These are phyloP conservation scores for Teratosphaeria viscida DNA, from an alignment of 2,329 filamentous ascomycete genomes.

Conservation along the genomic window DNA sequence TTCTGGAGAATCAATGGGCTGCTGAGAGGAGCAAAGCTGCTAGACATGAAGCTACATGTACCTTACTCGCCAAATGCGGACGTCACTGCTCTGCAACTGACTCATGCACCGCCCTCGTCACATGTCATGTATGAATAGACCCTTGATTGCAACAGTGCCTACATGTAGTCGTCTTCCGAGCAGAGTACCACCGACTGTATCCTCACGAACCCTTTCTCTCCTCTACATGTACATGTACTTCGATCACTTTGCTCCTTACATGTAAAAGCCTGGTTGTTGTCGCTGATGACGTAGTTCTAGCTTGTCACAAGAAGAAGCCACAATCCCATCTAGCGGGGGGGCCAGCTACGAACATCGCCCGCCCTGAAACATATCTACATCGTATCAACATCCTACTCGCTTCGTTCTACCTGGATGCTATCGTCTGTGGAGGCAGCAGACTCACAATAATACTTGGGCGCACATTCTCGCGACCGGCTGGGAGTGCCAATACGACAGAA, in stretches of 20 bases:
- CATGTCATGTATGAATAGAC: background rate
- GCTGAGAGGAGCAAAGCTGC: background rate
- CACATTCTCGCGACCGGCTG: background rate
- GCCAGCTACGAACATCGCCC: conserved; percentile 3
- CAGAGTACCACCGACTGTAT: background rate
- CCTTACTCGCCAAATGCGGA: background rate
- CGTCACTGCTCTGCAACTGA: background rate
- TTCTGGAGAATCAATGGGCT: background rate
- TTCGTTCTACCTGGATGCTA: background rate
- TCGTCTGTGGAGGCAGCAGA: background rate
- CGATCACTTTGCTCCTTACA: background rate
- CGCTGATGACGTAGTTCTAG: background rate
- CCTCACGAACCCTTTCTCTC: background rate
- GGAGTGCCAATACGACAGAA: background rate
- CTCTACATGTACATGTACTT: no score
- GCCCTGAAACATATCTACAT: background rate
- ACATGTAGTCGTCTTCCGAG: background rate
- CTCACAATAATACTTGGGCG: background rate
- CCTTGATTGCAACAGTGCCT: background rate
- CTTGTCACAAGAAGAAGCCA: background rate
- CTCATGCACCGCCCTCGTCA: background rate
- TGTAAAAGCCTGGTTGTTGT: background rate
- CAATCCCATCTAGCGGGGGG: conserved; percentile 1
- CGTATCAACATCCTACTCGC: background rate
- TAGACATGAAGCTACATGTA: no score